These are phyloP conservation scores for Porcisia hertigi DNA, from an alignment of 208 protist genomes.

Conservation along the genomic window DNA sequence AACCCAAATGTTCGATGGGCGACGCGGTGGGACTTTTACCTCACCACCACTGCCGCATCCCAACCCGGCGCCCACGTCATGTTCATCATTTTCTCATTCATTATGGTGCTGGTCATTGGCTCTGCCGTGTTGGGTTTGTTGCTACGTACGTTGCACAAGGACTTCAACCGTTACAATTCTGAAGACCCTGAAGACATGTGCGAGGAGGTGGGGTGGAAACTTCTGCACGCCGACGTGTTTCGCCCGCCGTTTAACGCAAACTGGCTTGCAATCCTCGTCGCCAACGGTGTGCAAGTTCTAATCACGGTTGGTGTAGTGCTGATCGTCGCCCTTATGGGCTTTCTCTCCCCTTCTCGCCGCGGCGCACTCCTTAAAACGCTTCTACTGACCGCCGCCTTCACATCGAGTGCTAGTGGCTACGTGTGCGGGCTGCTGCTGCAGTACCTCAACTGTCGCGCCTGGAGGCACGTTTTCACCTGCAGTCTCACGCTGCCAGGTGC, in stretches of 20 bases:
- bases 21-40: conserved; percentile 97
- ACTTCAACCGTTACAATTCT: conserved; percentile 95
- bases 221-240: conserved; percentile 97
- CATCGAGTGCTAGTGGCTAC: conserved; percentile 92
- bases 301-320: conserved; percentile 79
- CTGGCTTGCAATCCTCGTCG: conserved; percentile 90
- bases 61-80: conserved; percentile 90
- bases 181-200: conserved; percentile 62
- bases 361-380: conserved; percentile 90
- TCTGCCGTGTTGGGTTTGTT: conserved; percentile 93
- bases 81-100: conserved; percentile 95
- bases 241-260: conserved; percentile 84
- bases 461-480: conserved; percentile 91
- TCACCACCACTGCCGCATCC: conserved; percentile 77
- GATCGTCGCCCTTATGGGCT: conserved; percentile 94
- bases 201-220: conserved; percentile 96
- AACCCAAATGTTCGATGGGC: conserved; percentile 90
- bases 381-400: conserved; percentile 76
- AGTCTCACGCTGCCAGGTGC: conserved; percentile 64
- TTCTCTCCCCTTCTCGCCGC: conserved; percentile 95
- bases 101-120: conserved; percentile 94
- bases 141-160: conserved; percentile 94
- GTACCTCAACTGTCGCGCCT: conserved; percentile 88
- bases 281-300: conserved; percentile 95
- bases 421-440: conserved; percentile 91